phyloP scores from a whole-genome alignment of 1,284 basidiomycete genomes.

The Cryptococcus jaspeensis region DNA sequence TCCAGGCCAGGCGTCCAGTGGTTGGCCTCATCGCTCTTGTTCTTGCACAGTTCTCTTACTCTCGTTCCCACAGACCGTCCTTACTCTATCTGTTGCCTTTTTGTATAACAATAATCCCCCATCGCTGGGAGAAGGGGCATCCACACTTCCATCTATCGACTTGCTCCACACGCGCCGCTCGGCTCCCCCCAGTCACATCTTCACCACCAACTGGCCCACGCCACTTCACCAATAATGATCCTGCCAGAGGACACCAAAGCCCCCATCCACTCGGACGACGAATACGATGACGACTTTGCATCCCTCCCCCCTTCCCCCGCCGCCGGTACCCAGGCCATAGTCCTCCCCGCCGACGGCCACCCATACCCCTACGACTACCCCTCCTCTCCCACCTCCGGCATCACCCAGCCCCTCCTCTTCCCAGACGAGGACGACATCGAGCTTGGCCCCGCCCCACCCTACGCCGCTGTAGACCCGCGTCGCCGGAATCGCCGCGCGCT shows the following conservation, averaged over 20 bases:
- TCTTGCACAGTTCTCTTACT: too few relatives aligned
- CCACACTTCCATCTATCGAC: neutral
- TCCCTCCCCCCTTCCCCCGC: constrained; percentile 4
- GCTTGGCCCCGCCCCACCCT: constrained; percentile 17
- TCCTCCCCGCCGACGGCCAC: neutral
- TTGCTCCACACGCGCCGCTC: neutral
- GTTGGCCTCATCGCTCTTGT: too few relatives aligned
- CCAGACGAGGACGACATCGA: constrained; percentile 11
- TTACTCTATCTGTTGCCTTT: too few relatives aligned
- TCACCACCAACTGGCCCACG: neutral
- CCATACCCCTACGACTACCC: constrained; percentile 2
- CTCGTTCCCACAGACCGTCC: too few relatives aligned
- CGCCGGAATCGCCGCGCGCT: neutral
- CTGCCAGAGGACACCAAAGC: constrained; percentile 22
- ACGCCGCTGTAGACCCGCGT: constrained; percentile 6
- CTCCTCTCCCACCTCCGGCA: constrained; percentile 4
- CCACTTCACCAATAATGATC: constrained; percentile 13
- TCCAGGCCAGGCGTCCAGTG: too few relatives aligned
- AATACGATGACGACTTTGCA: constrained; percentile 22
- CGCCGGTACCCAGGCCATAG: neutral
- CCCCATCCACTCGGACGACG: constrained; percentile 18
- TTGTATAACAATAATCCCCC: too few relatives aligned
- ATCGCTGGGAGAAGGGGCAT: neutral
- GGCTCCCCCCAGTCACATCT: neutral
- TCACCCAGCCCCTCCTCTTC: constrained; percentile 7